Percentiles rank a stretch among this genome's conserved stretches.
phyloP scores from a whole-genome alignment of 1,284 basidiomycete species.

The Melampsora americana region DNA sequence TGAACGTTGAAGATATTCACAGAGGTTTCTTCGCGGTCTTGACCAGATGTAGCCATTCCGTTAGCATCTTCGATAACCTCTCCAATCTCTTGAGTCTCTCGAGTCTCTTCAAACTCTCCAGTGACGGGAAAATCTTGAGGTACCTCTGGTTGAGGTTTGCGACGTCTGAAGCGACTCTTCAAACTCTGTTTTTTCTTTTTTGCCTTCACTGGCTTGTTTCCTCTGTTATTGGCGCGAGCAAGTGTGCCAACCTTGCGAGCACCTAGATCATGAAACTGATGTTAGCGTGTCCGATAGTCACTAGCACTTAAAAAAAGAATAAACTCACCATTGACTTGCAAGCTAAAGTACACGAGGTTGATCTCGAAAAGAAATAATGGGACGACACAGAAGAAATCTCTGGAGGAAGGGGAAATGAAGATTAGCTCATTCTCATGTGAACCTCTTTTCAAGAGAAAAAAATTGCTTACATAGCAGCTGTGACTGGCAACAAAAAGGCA shows the following conservation, averaged over 20 bases:
- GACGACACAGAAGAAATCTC: slow-evolving; percentile 28
- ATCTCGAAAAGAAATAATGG: slow-evolving; percentile 39
- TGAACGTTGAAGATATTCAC: slow-evolving; percentile 11
- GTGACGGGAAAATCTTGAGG: not conserved
- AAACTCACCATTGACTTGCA: slow-evolving; percentile 28
- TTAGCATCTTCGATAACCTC: too few species aligned
- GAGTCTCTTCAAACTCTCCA: not conserved
- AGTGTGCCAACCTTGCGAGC: slow-evolving; percentile 31
- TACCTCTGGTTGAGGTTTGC: not conserved
- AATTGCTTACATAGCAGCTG: slow-evolving; percentile 31
- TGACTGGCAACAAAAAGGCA: slow-evolving; percentile 20
- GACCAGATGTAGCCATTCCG: too few species aligned
- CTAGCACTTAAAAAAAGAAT: not conserved
- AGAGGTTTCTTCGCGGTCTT: too few species aligned
- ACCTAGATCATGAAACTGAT: slow-evolving; percentile 1
- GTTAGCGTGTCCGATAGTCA: not conserved
- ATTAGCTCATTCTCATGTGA: not conserved
- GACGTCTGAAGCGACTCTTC: not conserved
- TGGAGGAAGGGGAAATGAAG: not conserved
- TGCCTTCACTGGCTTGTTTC: slow-evolving; percentile 10
- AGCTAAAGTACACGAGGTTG: slow-evolving; percentile 35
- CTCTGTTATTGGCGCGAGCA: slow-evolving; percentile 14
- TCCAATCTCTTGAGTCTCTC: not conserved
- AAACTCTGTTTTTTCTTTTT: slow-evolving; percentile 19
- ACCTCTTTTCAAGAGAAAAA: not conserved